Conservation (phyloP, 2,329 filamentous ascomycete species). For the Xylariomycetidae sp. region DNA sequence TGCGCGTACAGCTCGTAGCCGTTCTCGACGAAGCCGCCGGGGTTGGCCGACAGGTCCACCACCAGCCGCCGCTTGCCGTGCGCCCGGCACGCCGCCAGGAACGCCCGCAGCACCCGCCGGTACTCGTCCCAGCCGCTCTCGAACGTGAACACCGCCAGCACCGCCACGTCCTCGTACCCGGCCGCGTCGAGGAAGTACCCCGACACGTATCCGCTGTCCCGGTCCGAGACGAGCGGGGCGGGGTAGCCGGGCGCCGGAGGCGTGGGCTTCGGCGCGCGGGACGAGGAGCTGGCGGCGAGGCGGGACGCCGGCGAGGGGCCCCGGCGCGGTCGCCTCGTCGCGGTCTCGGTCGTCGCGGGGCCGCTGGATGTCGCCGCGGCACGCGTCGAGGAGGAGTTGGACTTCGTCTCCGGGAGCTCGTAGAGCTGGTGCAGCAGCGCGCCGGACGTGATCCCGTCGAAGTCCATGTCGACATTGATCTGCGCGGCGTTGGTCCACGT, state of each 20-base stretch:
- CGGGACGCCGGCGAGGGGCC: too few relatives aligned
- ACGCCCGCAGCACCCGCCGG: constrained; percentile 23
- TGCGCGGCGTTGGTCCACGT: not conserved
- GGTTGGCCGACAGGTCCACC: constrained; percentile 52
- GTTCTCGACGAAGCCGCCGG: constrained; percentile 52
- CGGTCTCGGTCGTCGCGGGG: constrained; percentile 7
- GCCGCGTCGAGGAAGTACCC: constrained; percentile 29
- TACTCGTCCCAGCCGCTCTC: constrained; percentile 21
- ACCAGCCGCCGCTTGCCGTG: constrained; percentile 54
- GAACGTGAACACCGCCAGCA: constrained; percentile 23
- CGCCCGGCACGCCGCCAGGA: constrained; percentile 27
- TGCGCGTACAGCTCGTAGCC: constrained; percentile 58
- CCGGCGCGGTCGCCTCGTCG: not conserved
- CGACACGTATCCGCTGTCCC: constrained; percentile 22
- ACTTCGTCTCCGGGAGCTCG: not conserved
- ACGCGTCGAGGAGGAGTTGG: too few relatives aligned
- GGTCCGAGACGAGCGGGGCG: constrained; percentile 21
- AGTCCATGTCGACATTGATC: too few relatives aligned
- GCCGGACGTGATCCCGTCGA: not conserved
- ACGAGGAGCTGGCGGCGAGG: constrained; percentile 4
- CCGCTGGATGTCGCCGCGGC: constrained; percentile 11
- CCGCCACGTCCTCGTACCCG: constrained; percentile 27
- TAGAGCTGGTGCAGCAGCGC: not conserved
- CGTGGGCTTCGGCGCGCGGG: constrained; percentile 2
- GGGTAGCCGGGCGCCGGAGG: constrained; percentile 23